Base-by-base conservation (phyloP, 1,284 basidiomycete genomes). In the Sanghuangporus weigelae region DNA sequence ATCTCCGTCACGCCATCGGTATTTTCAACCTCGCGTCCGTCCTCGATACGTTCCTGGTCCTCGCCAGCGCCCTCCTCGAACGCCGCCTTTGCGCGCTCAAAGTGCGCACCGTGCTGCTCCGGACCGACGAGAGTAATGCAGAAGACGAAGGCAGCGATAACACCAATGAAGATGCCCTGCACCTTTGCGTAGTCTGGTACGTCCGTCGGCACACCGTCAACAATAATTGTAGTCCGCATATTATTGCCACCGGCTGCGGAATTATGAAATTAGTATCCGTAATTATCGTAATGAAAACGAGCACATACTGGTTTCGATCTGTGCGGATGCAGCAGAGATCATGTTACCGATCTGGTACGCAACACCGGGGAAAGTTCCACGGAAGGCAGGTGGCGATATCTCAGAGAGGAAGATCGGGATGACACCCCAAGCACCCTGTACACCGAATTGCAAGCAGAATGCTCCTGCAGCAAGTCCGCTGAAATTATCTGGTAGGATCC, bases 291-390 rank as follows among this genome's bases (percentile, higher is more conserved):
- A 31, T 48, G 40, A 14, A 57, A 58, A 23, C 8, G 14, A 59
- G 48, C 14, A 81, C 84, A 73, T 79, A 79, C 86, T 85, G 1
- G 95, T 87, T 82, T 98, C 95, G 69, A 98, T 96, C 73, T 97
- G 94, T 0, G 93, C 85, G 3, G 92, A 90, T 0, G 93, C 92
- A 0, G 89, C 86, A 0, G 91, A 93, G 7, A 96, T 85, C 90
- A 96, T 96, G 86, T 91, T 91, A 63, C 92, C 89, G 49, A 94
- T 72, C 71, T 97, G 95, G 77, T 96, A 98, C 0, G 92, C 89
- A 0, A 96, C 84, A 68, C 96, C 96, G 21, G 91, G 90, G 81
- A 96, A 98, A 0, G 93, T 92, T 7, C 95, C 93, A 60, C 96
- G 84, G 84, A 97, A 98, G 0, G 93, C 94, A 0, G 95, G 88